Evolutionary conservation across 306 rosid genomes (phyloP).

Genomic region (Vigna radiata): DNA sequence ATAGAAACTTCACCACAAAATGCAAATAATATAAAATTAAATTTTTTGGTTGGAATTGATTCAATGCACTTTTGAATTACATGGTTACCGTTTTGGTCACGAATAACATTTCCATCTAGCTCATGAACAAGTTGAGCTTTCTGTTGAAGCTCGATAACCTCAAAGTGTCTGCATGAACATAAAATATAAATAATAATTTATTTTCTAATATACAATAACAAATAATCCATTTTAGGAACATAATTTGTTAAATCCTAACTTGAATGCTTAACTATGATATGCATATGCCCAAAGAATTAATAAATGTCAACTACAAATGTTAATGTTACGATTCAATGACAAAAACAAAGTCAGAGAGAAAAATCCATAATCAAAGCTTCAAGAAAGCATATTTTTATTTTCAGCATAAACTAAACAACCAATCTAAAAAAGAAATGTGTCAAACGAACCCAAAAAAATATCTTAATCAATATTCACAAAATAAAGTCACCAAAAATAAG

Average conservation of each 20-base stretch:
- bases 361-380: slow-evolving; percentile 16
- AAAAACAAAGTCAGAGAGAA: not conserved
- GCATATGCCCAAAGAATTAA: not conserved
- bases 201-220: too few relatives aligned
- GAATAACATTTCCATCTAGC: slow-evolving; percentile 60
- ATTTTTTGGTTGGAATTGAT: slow-evolving; percentile 57
- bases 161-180: slow-evolving; percentile 53
- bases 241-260: slow-evolving; percentile 11
- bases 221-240: too few relatives aligned
- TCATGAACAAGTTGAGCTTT: slow-evolving; percentile 58
- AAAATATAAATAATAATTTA: slow-evolving; percentile 30
- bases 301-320: not conserved
- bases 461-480: too few relatives aligned
- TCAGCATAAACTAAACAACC: too few relatives aligned
- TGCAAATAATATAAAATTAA: slow-evolving; percentile 60
- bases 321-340: not conserved
- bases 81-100: slow-evolving; percentile 64
- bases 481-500: too few relatives aligned
- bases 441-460: too few relatives aligned
- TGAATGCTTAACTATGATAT: slow-evolving; percentile 7
- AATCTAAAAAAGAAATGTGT: too few relatives aligned
- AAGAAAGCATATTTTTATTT: too few relatives aligned
- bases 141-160: slow-evolving; percentile 59
- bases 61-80: slow-evolving; percentile 65
- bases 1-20: slow-evolving; percentile 51